Base-by-base conservation (phyloP, 1,139 yeast genomes). In the Chernovozyma sophiae-reginae region DNA sequence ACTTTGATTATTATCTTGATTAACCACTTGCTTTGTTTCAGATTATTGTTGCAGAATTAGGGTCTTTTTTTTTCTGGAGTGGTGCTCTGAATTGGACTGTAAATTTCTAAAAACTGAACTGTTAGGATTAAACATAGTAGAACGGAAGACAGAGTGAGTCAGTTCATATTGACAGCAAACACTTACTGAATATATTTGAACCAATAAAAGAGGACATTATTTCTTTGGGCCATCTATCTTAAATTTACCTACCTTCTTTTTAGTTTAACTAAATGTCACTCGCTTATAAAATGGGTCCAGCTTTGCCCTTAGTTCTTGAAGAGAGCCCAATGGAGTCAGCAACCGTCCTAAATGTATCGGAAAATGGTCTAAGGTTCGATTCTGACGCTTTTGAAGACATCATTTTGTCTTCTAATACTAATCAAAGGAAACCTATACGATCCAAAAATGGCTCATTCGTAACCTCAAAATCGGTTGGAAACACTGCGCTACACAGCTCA, bases 221-320 rank as follows among this genome's bases (percentile, higher is more conserved):
- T n/a, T n/a, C n/a, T n/a, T n/a, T n/a, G n/a, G n/a, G n/a, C n/a
- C n/a, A n/a, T n/a, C n/a, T n/a, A n/a, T n/a, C n/a, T n/a, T n/a
- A n/a, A n/a, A n/a, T n/a, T 20, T 10, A 20, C 23, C 23, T 20
- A 20, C 23, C 23, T 20, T 20, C 6, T 10, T 20, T 20, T n/a
- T 11, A 23, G n/a, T 23, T 19, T 13, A n/a, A 15, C 27, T 11
- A 15, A 12, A 32, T 32, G 35, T 32, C 35, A 32, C 19, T 32
- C 35, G 35, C 19, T 32, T 25, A 24, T 19, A 24, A 25, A 16
- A 32, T 13, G 14, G 24, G 27, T 12, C 19, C 35, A 5, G 26
- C 22, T 23, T 32, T 32, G 12, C 27, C 35, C 6, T 23, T 32
- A 12, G 35, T 32, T 5, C 30, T 25, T 10, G 35, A 32, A 18